Evolutionary conservation across 2,329 filamentous ascomycete genomes (phyloP), one percentile per base, ranked within the genome.

Genomic region (Pseudofabraea citricarpa): DNA sequence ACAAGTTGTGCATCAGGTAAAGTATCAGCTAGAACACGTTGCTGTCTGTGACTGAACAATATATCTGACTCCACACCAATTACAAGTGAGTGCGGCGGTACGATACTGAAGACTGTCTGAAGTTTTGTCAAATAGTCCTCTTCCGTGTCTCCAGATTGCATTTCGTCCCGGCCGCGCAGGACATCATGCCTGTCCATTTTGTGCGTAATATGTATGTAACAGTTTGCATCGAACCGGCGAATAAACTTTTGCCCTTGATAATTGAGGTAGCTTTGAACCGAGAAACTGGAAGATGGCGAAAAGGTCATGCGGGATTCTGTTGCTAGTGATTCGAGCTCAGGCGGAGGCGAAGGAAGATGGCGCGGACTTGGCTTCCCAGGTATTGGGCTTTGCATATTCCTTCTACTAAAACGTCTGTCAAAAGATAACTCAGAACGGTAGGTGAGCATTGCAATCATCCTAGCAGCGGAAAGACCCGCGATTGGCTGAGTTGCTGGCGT

Each of bases 341-440:
- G 38, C 5, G 38, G 38, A 7, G 19, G n/a, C 16, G 23, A 27
- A 18, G 65, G 48, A 72, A 69, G 13, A n/a, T n/a, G n/a, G n/a
- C n/a, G n/a, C 68, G 69, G 51, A 73, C 67, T 41, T 72, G 72
- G 50, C 72, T 70, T 26, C 72, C 65, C 15, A 62, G 65, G 66
- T 66, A 71, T 50, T 70, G 29, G 16, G 2, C 23, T 16, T 13
- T 27, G 7, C 9, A 22, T 36, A 33, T 29, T 12, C 6, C 27
- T 56, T 35, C 62, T 56, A 8, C 63, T 61, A 46, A 67, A 68
- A 8, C 61, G 54, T 10, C 42, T 42, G 39, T 66, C 59, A 47
- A 68, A 67, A 13, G 61, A 64, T 18, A 48, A 49, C 10, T 49
- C 56, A 7, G 60, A 63, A 2, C 64, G 61, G 44, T 68, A 67